phyloP scores from a whole-genome alignment of 805 yeast genomes.

The Sugiyamaella americana region DNA sequence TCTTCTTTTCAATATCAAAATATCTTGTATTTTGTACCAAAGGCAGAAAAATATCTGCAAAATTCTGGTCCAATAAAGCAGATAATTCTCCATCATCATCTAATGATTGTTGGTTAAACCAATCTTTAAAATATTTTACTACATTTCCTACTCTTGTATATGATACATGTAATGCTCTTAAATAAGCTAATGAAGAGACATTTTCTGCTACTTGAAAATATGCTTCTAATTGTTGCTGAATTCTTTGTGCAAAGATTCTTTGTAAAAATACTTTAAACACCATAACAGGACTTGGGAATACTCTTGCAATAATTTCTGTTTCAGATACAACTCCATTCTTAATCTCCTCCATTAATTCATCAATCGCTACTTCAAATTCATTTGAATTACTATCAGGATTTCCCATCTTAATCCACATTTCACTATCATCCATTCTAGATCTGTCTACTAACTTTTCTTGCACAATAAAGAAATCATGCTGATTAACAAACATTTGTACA shows the following conservation, averaged over 20 bases:
- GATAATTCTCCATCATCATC: slow-evolving; percentile 39
- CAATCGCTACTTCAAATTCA: slow-evolving; percentile 48
- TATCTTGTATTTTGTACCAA: slow-evolving; percentile 62
- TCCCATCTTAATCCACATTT: slow-evolving; percentile 50
- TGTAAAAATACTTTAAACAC: slow-evolving; percentile 68
- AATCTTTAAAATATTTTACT: slow-evolving; percentile 59
- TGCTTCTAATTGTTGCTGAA: slow-evolving; percentile 41
- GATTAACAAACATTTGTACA: slow-evolving; percentile 73
- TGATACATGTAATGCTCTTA: slow-evolving; percentile 66
- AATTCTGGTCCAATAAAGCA: slow-evolving; percentile 58
- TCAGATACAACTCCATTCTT: slow-evolving; percentile 60
- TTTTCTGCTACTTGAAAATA: slow-evolving; percentile 57
- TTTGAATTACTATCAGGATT: slow-evolving; percentile 50
- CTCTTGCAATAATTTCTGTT: slow-evolving; percentile 63
- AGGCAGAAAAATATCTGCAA: slow-evolving; percentile 65
- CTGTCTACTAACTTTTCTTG: slow-evolving; percentile 38
- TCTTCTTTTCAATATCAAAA: slow-evolving; percentile 64
- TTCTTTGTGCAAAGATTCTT: slow-evolving; percentile 68
- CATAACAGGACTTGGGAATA: slow-evolving; percentile 60
- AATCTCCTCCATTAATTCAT: slow-evolving; percentile 48
- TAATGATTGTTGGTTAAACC: slow-evolving; percentile 35
- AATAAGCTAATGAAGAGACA: slow-evolving; percentile 58
- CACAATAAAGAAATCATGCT: slow-evolving; percentile 61
- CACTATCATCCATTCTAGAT: slow-evolving; percentile 28
- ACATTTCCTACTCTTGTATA: slow-evolving; percentile 53